Conservation (phyloP, 192 early-diverging fungal species). For the Coemansia sp. region DNA sequence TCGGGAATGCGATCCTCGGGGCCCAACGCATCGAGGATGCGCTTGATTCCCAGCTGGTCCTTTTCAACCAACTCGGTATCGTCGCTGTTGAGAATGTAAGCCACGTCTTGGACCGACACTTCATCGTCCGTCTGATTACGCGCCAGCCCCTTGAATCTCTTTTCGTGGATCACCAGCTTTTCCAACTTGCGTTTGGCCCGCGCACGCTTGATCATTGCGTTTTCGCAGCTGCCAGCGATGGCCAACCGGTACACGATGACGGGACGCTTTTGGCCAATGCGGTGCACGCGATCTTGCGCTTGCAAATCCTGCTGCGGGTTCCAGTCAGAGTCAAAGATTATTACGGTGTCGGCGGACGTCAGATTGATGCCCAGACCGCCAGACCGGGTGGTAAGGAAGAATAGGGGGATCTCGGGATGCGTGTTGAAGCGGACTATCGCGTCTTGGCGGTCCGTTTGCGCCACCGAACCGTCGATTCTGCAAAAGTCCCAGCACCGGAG, state of each 20-base stretch:
- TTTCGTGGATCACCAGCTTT: slow-evolving; percentile 93
- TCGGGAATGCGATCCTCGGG: slow-evolving; percentile 24
- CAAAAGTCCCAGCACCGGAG: slow-evolving; percentile 79
- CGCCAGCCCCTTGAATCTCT: slow-evolving; percentile 64
- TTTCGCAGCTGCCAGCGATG: slow-evolving; percentile 81
- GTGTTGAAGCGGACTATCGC: slow-evolving; percentile 58
- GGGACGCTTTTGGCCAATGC: slow-evolving; percentile 91
- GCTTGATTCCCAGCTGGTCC: slow-evolving; percentile 23
- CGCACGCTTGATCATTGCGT: slow-evolving; percentile 76
- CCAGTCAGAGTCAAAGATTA: slow-evolving; percentile 97
- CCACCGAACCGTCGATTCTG: slow-evolving; percentile 85
- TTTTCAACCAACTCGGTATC: slow-evolving; percentile 61
- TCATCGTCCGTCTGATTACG: slow-evolving; percentile 17
- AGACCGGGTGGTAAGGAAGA: slow-evolving; percentile 91
- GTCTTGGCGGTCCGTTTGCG: slow-evolving; percentile 76
- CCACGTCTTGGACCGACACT: slow-evolving; percentile 64
- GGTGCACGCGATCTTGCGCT: slow-evolving; percentile 94
- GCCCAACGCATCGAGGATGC: slow-evolving; percentile 20
- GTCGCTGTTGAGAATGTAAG: slow-evolving; percentile 69
- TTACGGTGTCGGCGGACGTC: slow-evolving; percentile 93
- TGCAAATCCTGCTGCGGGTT: slow-evolving; percentile 99
- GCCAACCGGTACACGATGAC: slow-evolving; percentile 91
- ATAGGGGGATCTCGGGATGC: slow-evolving; percentile 59
- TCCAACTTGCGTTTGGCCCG: slow-evolving; percentile 85
- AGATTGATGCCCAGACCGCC: slow-evolving; percentile 98